These are phyloP conservation scores for Hypocreales sp. DNA, from an alignment of 2,329 filamentous ascomycete species.

Conservation along the genomic window DNA sequence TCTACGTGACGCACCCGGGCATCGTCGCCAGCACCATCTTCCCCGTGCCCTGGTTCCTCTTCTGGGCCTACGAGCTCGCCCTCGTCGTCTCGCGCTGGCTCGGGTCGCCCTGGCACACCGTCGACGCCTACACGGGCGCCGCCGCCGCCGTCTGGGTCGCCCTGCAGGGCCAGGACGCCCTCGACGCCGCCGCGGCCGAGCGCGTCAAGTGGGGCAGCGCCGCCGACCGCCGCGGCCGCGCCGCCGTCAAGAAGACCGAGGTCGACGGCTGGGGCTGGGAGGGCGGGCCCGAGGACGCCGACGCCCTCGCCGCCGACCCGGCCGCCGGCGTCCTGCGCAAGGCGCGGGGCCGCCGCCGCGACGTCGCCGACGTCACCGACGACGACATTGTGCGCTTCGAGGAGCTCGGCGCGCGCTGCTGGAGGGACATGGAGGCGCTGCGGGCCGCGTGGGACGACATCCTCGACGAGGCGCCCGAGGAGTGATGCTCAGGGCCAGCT, in stretches of 20 bases:
- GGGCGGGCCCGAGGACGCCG: slow-evolving; percentile 34
- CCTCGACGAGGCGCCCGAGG: slow-evolving; percentile 7
- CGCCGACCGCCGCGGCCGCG: slow-evolving; percentile 40
- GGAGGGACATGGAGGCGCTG: slow-evolving; percentile 59
- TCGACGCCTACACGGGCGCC: slow-evolving; percentile 63
- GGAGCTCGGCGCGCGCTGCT: slow-evolving; percentile 41
- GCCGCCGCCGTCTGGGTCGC: slow-evolving; percentile 64
- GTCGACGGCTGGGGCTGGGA: slow-evolving; percentile 75
- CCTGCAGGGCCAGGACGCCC: slow-evolving; percentile 46
- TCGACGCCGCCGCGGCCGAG: slow-evolving; percentile 40
- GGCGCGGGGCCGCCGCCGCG: slow-evolving; percentile 42
- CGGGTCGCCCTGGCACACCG: slow-evolving; percentile 79
- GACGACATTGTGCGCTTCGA: slow-evolving; percentile 48
- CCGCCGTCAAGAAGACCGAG: slow-evolving; percentile 59
- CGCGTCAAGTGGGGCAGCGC: slow-evolving; percentile 72
- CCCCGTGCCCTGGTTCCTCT: slow-evolving; percentile 53
- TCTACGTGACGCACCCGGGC: slow-evolving; percentile 76
- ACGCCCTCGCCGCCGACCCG: slow-evolving; percentile 24
- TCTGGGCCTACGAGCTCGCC: slow-evolving; percentile 49
- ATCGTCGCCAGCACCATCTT: slow-evolving; percentile 73
- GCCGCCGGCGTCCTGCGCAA: slow-evolving; percentile 31
- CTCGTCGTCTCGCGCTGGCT: slow-evolving; percentile 61
- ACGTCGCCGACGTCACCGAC: slow-evolving; percentile 40
- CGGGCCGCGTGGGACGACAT: slow-evolving; percentile 47
- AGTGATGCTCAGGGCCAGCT: too few species aligned